A percentile compares a stretch with the other conserved stretches of the same genome.
These are phyloP conservation scores for Kockovaella imperatae DNA, from an alignment of 768 basidiomycete genomes.

Conservation along the genomic window DNA sequence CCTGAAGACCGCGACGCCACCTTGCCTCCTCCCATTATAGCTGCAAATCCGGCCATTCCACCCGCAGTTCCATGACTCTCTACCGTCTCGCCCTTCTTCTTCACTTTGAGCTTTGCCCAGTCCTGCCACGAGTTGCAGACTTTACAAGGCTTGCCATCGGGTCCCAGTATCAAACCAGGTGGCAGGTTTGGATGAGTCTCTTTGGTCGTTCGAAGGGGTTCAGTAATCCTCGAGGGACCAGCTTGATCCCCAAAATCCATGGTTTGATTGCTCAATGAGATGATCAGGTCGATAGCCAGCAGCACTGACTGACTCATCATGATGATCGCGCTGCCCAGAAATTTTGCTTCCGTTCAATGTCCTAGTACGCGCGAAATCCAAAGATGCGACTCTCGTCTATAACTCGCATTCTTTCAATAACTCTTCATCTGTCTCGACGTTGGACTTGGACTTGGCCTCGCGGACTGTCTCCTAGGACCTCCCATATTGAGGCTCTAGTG, in stretches of 20 bases:
- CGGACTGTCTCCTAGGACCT: too few species aligned
- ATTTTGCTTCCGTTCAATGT: too few species aligned
- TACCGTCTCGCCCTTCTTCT: conserved; percentile 36
- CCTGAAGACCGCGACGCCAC: conserved; percentile 1
- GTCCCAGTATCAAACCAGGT: conserved; percentile 78
- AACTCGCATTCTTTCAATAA: too few species aligned
- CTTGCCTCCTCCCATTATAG: conserved; percentile 26
- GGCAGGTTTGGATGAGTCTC: conserved; percentile 49
- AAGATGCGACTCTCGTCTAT: too few species aligned
- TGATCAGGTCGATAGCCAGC: not conserved
- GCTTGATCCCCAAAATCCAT: not conserved
- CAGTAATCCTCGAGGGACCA: conserved; percentile 5
- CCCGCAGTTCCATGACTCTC: not conserved
- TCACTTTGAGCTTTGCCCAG: conserved; percentile 22
- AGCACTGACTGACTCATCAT: not conserved
- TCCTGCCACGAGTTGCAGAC: conserved; percentile 53
- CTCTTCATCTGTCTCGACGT: too few species aligned
- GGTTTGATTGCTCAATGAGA: not conserved
- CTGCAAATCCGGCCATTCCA: conserved; percentile 23
- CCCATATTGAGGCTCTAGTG: too few species aligned
- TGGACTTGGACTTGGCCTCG: too few species aligned
- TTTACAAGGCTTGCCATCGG: conserved; percentile 93
- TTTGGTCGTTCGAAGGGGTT: conserved; percentile 28
- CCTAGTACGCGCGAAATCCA: too few species aligned
- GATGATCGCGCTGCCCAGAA: too few species aligned